phyloP scores from a whole-genome alignment of 768 basidiomycete species.

The Russula lepida region DNA sequence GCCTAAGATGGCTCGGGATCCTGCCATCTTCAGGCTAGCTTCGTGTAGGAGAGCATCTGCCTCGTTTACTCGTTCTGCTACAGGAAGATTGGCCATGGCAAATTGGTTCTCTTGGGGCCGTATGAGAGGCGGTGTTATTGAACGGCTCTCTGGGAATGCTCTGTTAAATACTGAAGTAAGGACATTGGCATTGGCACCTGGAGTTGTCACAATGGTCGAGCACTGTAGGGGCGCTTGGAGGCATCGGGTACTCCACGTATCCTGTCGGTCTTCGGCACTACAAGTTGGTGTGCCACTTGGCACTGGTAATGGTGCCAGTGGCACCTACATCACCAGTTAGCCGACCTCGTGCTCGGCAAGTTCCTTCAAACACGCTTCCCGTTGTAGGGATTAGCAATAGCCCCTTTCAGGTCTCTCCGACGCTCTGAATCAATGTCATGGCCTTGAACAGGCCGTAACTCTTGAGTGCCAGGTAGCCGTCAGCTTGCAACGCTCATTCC shows the following conservation, averaged over 20 bases:
- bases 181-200: not conserved
- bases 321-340: not conserved
- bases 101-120: not conserved
- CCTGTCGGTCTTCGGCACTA: not conserved
- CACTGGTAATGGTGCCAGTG: too few species aligned
- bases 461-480: not conserved
- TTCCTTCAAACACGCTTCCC: not conserved
- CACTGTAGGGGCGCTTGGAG: not conserved
- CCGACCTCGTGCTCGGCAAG: not conserved
- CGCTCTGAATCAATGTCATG: too few species aligned
- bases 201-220: not conserved
- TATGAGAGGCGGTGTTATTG: not conserved
- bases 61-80: not conserved
- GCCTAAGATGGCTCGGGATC: not conserved
- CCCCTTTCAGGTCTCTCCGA: not conserved
- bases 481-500: not conserved
- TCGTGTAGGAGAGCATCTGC: not conserved
- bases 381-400: not conserved
- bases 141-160: not conserved
- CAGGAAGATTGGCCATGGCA: not conserved
- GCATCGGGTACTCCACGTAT: not conserved
- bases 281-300: not conserved
- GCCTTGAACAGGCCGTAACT: not conserved
- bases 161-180: not conserved
- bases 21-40: not conserved